phyloP scores from a whole-genome alignment of 306 rosid species.

The Cicer pinnatifidum region DNA sequence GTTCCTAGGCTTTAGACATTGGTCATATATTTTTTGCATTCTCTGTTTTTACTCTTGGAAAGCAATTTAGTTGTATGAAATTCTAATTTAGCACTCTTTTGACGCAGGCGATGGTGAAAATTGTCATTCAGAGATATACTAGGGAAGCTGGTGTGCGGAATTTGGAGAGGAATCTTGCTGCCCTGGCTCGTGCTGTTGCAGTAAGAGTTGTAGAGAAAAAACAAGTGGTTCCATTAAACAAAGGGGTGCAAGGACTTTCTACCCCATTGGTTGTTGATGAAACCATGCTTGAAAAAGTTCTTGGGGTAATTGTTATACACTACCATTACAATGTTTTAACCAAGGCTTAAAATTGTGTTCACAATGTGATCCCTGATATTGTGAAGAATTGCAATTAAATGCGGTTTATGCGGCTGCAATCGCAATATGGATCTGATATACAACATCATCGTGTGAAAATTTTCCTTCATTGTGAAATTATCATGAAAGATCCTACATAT shows the following conservation, averaged over 20 bases:
- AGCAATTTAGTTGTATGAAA: conserved; percentile 1
- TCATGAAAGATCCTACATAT: conserved; percentile 21
- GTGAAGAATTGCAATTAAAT: not conserved
- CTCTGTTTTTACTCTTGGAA: conserved; percentile 6
- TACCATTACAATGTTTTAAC: conserved; percentile 1
- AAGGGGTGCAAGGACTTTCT: conserved; percentile 76
- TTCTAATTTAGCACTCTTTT: conserved; percentile 38
- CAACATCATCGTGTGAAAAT: conserved; percentile 12
- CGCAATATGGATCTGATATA: conserved; percentile 9
- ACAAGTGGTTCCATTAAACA: conserved; percentile 67
- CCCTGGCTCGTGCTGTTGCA: conserved; percentile 98
- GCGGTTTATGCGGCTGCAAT: not conserved
- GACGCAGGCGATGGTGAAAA: conserved; percentile 78
- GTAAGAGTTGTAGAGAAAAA: conserved; percentile 94
- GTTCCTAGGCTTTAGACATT: conserved; percentile 5
- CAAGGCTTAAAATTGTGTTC: not conserved
- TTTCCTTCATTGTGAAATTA: conserved; percentile 33
- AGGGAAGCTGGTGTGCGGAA: conserved; percentile 99
- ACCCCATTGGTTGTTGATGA: conserved; percentile 87
- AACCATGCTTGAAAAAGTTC: conserved; percentile 93
- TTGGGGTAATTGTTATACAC: conserved; percentile 78
- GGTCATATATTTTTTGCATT: conserved; percentile 17
- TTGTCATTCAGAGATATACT: conserved; percentile 85
- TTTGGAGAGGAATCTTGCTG: conserved; percentile 89
- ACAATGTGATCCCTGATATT: not conserved